Evolutionary conservation across 352 stramenopile genomes (phyloP), one percentile per base, ranked within the genome.

Genomic region (Globisporangium lucens): DNA sequence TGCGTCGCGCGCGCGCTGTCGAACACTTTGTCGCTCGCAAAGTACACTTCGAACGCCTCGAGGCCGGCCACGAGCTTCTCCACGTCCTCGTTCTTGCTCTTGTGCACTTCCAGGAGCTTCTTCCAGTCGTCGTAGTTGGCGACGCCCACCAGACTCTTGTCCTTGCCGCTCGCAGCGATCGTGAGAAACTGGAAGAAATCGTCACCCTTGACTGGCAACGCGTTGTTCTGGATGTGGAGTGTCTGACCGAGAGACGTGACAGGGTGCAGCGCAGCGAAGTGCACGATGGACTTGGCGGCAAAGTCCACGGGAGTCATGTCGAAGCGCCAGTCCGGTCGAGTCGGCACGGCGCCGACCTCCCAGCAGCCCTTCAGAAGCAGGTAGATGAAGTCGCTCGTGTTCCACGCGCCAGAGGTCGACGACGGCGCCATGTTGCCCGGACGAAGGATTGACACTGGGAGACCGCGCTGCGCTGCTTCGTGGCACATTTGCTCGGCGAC

Each of bases 231-330:
- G 61, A 93, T 90, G 73, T 91, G 84, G 58, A 93, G 74, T 61
- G 84, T 89, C 69, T 89, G 78, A 6, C 85, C 85, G 1, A 93
- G 70, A 24, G 80, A 71, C 27, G 83, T 77, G 27, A 74, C 76
- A 5, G 85, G 83, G 59, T 76, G 78, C 27, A 85, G 64, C 33
- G 75, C 83, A n/a, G 78, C 71, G 46, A 98, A 83, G 66, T 94
- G 78, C 41, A 95, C 80, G 36, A 98, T 89, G 35, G 90, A 85
- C 38, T 81, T 84, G 22, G 90, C 89, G 9, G 92, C 92, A 73
- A 97, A 97, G 73, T 98, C 89, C 38, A 98, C 89, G 1, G 93
- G 90, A n/a, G 93, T 98, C 75, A 96, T 83, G 69, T 98, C 93
- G 52, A 98, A 93, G 61, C 75, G 80, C 87, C 89, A 98, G 57